phyloP scores from a whole-genome alignment of 192 early-diverging fungal species.

The Funneliformis mosseae region DNA sequence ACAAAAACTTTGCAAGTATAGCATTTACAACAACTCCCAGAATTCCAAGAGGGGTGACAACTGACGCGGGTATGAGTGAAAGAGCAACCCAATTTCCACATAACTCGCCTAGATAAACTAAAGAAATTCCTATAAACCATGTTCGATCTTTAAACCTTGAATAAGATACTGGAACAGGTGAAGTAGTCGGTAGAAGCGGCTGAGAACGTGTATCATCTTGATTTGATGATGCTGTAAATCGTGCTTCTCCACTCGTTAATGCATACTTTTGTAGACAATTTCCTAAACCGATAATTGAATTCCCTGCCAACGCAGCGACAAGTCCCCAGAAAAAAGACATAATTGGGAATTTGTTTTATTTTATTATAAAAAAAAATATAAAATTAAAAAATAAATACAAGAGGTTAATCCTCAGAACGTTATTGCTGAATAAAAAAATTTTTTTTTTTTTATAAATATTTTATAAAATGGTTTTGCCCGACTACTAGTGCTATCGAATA shows the following conservation, averaged over 20 bases:
- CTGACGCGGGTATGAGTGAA: slow-evolving; percentile 29
- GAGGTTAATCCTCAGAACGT: too few relatives aligned
- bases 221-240: not conserved
- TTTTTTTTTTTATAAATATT: too few relatives aligned
- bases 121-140: slow-evolving; percentile 34
- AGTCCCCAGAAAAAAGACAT: slow-evolving; percentile 16
- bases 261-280: slow-evolving; percentile 39
- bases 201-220: not conserved
- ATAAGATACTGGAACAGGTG: slow-evolving; percentile 11
- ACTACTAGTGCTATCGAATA: too few relatives aligned
- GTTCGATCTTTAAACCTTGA: slow-evolving; percentile 33
- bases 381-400: too few relatives aligned
- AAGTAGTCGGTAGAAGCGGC: slow-evolving; percentile 16
- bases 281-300: slow-evolving; percentile 37
- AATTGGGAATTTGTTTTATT: too few relatives aligned
- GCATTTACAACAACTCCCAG: slow-evolving; percentile 37
- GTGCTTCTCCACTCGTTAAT: slow-evolving; percentile 1
- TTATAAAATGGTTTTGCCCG: too few relatives aligned
- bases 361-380: too few relatives aligned
- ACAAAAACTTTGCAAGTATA: slow-evolving; percentile 28
- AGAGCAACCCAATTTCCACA: slow-evolving; percentile 40
- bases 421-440: too few relatives aligned
- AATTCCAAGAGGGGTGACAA: slow-evolving; percentile 40
- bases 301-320: slow-evolving; percentile 34
- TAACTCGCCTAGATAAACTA: slow-evolving; percentile 31